These are phyloP conservation scores for Boletus rex-veris DNA, from an alignment of 768 basidiomycete genomes.

Conservation along the genomic window DNA sequence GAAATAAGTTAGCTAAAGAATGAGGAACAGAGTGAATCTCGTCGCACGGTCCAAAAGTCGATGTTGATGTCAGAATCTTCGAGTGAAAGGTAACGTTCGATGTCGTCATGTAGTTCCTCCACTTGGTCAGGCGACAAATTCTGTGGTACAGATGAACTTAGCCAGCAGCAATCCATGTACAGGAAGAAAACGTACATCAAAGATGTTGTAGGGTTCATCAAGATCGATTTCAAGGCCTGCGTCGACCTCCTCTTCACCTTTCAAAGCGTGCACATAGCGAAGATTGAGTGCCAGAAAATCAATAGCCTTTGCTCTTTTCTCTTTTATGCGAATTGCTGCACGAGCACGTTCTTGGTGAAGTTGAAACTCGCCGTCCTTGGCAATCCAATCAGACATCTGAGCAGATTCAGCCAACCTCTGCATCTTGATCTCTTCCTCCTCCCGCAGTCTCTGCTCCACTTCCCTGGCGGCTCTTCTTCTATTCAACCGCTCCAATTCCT, in stretches of 20 bases:
- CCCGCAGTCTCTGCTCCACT: constrained; percentile 79
- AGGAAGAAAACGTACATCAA: constrained; percentile 62
- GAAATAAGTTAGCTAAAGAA: constrained; percentile 2
- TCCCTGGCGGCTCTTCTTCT: constrained; percentile 88
- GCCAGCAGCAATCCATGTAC: background rate
- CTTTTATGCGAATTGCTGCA: constrained; percentile 91
- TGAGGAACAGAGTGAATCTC: background rate
- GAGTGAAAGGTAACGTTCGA: constrained; percentile 84
- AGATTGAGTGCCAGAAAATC: constrained; percentile 96
- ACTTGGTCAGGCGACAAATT: constrained; percentile 85
- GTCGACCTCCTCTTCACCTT: constrained; percentile 77
- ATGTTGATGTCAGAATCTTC: constrained; percentile 83
- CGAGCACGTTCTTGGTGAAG: constrained; percentile 88
- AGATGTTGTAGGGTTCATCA: constrained; percentile 97
- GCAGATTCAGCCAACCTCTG: constrained; percentile 88
- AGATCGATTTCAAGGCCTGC: constrained; percentile 95
- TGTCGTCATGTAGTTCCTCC: constrained; percentile 91
- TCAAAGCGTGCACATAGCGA: constrained; percentile 78
- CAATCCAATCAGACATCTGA: constrained; percentile 97
- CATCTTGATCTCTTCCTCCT: constrained; percentile 91
- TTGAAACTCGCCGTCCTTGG: constrained; percentile 96
- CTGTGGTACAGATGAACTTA: constrained; percentile 37
- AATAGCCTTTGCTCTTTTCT: constrained; percentile 97
- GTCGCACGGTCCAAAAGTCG: constrained; percentile 93
- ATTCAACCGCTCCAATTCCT: constrained; percentile 91